Percentiles rank a stretch among this genome's conserved stretches.
Conservation (phyloP, 768 basidiomycete genomes). For the Suillus paluster region DNA sequence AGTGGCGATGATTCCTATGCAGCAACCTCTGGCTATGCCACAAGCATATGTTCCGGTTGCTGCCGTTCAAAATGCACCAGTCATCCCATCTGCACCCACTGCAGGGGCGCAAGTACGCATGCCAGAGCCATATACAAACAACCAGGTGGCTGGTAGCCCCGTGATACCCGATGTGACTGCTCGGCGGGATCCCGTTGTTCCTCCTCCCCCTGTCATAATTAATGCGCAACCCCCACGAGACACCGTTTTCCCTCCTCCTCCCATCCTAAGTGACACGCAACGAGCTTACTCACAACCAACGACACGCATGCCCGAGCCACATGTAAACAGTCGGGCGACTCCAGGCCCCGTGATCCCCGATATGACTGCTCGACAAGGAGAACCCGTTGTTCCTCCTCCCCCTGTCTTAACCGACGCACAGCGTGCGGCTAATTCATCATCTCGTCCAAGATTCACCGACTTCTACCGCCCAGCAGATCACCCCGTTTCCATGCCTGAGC, state of each 20-base stretch:
- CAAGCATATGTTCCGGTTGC: conserved; percentile 31
- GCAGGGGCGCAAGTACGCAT: conserved; percentile 9
- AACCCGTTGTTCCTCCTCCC: conserved; percentile 23
- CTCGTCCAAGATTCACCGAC: conserved; percentile 31
- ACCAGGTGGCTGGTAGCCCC: conserved; percentile 1
- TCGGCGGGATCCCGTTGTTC: not conserved
- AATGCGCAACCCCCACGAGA: not conserved
- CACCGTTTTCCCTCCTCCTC: not conserved
- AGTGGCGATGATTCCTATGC: conserved; percentile 26
- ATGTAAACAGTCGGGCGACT: not conserved
- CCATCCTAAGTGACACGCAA: not conserved
- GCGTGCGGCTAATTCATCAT: conserved; percentile 15
- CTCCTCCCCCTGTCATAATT: not conserved
- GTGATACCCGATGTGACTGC: conserved; percentile 8
- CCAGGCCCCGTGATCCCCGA: conserved; percentile 20
- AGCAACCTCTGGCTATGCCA: conserved; percentile 35
- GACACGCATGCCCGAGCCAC: conserved; percentile 26
- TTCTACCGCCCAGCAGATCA: conserved; percentile 28
- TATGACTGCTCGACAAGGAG: conserved; percentile 10
- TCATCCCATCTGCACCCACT: conserved; percentile 14
- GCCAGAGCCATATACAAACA: conserved; percentile 21
- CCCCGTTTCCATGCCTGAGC: conserved; percentile 8
- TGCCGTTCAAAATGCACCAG: conserved; percentile 23
- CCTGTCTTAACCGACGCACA: conserved; percentile 18
- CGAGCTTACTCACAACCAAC: conserved; percentile 1